Percentiles rank a stretch among this genome's conserved stretches.
Conservation (phyloP, 148 eudicot species). For the Pharnaceum exiguum region DNA sequence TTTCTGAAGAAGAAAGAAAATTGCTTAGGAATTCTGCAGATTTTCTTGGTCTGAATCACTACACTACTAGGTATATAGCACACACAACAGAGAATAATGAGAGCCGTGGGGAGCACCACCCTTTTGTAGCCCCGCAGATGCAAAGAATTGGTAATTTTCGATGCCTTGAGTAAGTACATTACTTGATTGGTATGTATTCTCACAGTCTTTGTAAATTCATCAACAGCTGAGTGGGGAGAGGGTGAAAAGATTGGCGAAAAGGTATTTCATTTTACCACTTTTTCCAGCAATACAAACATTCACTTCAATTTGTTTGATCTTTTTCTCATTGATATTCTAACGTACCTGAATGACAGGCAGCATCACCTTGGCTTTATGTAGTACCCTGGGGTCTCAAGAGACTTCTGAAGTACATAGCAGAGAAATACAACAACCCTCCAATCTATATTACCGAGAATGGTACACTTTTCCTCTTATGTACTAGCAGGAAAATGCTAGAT, state of each 20-base stretch:
- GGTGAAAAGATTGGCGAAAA: slow-evolving; percentile 68
- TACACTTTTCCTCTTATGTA: no score
- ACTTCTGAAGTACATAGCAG: slow-evolving; percentile 39
- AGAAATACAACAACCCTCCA: slow-evolving; percentile 62
- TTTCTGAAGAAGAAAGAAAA: slow-evolving; percentile 50
- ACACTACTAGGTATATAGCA: slow-evolving; percentile 65
- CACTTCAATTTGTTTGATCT: background rate
- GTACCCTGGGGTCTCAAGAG: slow-evolving; percentile 84
- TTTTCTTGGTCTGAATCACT: slow-evolving; percentile 74
- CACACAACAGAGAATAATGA: slow-evolving; percentile 29
- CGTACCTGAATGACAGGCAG: slow-evolving; percentile 54
- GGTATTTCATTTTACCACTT: slow-evolving; percentile 52
- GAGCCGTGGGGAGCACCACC: slow-evolving; percentile 43
- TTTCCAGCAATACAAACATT: no score
- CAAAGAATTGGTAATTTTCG: slow-evolving; percentile 54
- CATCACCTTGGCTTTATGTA: slow-evolving; percentile 78
- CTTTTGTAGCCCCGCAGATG: slow-evolving; percentile 47
- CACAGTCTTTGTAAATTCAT: slow-evolving; percentile 10
- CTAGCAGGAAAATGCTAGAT: no score
- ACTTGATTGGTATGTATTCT: slow-evolving; percentile 7
- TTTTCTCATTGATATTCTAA: slow-evolving; percentile 13
- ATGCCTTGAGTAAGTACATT: background rate
- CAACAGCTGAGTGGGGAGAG: slow-evolving; percentile 73
- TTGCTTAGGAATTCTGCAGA: slow-evolving; percentile 54
- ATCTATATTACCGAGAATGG: slow-evolving; percentile 79